phyloP scores from a whole-genome alignment of 495 filamentous ascomycete genomes.

The Aspergillus egyptiacus region DNA sequence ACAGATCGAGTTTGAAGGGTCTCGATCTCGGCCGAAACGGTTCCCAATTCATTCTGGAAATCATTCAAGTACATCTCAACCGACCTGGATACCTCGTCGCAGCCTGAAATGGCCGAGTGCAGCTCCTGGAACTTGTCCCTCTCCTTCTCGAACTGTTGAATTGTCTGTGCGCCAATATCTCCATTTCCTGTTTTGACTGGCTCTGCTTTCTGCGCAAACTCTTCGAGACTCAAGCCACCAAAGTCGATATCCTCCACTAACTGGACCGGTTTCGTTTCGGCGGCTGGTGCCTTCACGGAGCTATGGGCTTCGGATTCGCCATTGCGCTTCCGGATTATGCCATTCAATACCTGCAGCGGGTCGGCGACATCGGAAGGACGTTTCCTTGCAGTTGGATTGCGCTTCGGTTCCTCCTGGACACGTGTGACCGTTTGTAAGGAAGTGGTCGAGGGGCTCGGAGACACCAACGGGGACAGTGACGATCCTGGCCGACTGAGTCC shows the following conservation, averaged over 20 bases:
- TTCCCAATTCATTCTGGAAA: conserved; percentile 86
- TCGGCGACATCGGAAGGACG: conserved; percentile 54
- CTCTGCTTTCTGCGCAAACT: conserved; percentile 53
- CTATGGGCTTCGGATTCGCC: conserved; percentile 11
- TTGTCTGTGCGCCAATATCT: conserved; percentile 57
- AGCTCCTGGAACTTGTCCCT: conserved; percentile 87
- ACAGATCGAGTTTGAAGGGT: conserved; percentile 80
- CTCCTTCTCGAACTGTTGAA: conserved; percentile 81
- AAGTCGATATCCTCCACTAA: conserved; percentile 71
- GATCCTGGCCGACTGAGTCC: conserved; percentile 56
- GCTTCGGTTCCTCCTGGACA: conserved; percentile 57
- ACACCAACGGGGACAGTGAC: conserved; percentile 60
- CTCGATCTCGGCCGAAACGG: conserved; percentile 92
- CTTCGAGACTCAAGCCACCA: conserved; percentile 63
- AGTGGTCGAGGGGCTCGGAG: conserved; percentile 62
- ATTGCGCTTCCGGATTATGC: conserved; percentile 58
- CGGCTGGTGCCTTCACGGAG: neutral
- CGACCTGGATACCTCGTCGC: conserved; percentile 88
- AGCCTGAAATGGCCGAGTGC: conserved; percentile 79
- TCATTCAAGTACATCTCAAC: conserved; percentile 87
- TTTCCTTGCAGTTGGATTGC: conserved; percentile 39
- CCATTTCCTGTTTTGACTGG: conserved; percentile 31
- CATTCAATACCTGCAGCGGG: conserved; percentile 65
- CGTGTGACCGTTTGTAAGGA: conserved; percentile 60
- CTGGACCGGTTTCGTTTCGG: conserved; percentile 33